Evolutionary conservation across 768 basidiomycete species (phyloP), one percentile per base, ranked within the genome.

Genomic region (Panellus pusillus): DNA sequence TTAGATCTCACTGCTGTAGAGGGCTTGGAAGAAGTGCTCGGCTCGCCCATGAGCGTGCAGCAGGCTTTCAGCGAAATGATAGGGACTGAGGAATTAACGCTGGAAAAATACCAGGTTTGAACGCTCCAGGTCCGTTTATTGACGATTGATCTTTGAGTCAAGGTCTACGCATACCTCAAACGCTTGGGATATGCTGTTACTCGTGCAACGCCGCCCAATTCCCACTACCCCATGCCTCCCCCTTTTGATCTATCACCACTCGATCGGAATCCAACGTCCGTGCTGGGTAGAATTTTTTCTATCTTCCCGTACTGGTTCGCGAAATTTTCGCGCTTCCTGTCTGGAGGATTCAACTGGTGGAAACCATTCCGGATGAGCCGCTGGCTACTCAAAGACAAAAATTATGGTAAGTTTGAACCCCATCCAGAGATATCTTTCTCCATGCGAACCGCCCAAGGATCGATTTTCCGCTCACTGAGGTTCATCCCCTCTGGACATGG

Each of bases 161-260:
- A 98, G 95, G 91, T 96, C 18, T 98, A 89, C 64, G 82, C 96
- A 0, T 94, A 96, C 70, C 78, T 99, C 29, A 93, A 88, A 63
- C 84, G 97, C 15, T 74, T 98, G 36, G 97, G 97, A 13, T 99
- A 97, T 69, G 79, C 84, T 11, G 83, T 98, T 9, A 91, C 84
- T 38, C 82, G 97, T n/a, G 75, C 91, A 0, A 74, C 77, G 5
- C 79, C 83, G 6, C 87, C 86, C 6, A 76, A 75, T 6, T 52
- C 73, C 1, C 74, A 75, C 14, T 89, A 87, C 62, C 78, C 81
- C 3, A 56, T 65, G 6, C 77, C 86, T 31, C 70, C 79, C 3
- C 70, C 78, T 0, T 60, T 64, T 45, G 55, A 62, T 29, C 52
- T 45, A 17, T 57, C 55, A 14, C 59, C 50, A 38, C 56, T 27